phyloP scores from a whole-genome alignment of 352 stramenopile genomes.

The Phytophthora pinifolia region DNA sequence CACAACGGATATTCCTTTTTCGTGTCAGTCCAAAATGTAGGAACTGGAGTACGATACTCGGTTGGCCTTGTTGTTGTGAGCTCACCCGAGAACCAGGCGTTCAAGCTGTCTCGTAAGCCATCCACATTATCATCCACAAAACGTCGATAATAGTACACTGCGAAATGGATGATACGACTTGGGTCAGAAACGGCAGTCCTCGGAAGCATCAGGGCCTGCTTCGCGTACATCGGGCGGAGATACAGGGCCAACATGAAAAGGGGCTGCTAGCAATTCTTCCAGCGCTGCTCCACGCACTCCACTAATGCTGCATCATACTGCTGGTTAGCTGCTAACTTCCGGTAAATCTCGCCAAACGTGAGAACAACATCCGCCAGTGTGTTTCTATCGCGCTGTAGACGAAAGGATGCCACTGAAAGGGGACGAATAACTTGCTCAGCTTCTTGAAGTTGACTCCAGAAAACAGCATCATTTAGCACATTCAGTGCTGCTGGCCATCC shows the following conservation, averaged over 20 bases:
- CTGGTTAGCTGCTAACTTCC: background rate
- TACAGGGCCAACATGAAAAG: constrained; percentile 2
- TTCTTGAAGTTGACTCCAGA: background rate
- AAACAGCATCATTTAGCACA: background rate
- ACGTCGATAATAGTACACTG: constrained; percentile 9
- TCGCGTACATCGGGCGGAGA: background rate
- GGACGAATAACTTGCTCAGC: constrained; percentile 7
- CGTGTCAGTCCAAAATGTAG: background rate
- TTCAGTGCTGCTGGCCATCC: background rate
- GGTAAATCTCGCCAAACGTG: constrained; percentile 5
- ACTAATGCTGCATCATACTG: background rate
- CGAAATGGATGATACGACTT: background rate
- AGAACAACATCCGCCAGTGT: constrained; percentile 3
- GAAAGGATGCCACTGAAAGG: background rate
- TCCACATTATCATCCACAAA: constrained; percentile 2
- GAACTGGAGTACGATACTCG: background rate
- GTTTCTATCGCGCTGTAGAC: constrained; percentile 5
- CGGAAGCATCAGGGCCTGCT: background rate
- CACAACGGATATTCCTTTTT: background rate
- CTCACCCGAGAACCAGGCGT: background rate
- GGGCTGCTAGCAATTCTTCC: constrained; percentile 1
- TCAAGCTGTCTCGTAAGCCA: background rate
- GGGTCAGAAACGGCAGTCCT: background rate
- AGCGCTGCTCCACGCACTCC: background rate
- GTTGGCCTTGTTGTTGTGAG: background rate